Percentiles rank a stretch among this genome's conserved stretches.
Conservation (phyloP, 768 basidiomycete species). For the Amanita inopinata region DNA sequence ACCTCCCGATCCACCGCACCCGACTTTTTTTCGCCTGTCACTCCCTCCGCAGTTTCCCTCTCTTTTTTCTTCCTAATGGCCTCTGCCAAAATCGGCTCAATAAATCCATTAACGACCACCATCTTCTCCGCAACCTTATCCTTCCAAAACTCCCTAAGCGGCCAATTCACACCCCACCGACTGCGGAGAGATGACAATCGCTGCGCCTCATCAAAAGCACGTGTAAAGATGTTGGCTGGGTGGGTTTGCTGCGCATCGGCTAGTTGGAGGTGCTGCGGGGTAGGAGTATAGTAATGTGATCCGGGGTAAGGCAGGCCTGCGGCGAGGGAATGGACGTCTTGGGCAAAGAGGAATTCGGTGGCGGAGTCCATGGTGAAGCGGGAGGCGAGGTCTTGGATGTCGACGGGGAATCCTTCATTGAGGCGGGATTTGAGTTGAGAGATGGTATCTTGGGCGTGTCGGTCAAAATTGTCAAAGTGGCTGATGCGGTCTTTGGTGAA, state of each 20-base stretch:
- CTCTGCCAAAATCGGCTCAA: slow-evolving; percentile 39
- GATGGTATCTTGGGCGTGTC: slow-evolving; percentile 41
- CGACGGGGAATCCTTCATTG: slow-evolving; percentile 37
- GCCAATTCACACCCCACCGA: slow-evolving; percentile 25
- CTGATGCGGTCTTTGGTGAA: slow-evolving; percentile 52
- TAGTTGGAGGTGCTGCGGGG: slow-evolving; percentile 19
- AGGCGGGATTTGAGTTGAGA: slow-evolving; percentile 34
- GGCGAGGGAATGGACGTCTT: slow-evolving; percentile 37
- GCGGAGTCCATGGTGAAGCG: slow-evolving; percentile 61
- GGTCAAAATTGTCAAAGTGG: slow-evolving; percentile 54
- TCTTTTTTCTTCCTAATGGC: slow-evolving; percentile 30
- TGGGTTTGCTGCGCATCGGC: slow-evolving; percentile 18
- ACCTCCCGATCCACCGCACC: slow-evolving; percentile 17
- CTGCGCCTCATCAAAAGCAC: slow-evolving; percentile 41
- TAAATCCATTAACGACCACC: slow-evolving; percentile 34
- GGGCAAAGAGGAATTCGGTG: slow-evolving; percentile 50
- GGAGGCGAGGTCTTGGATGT: slow-evolving; percentile 45
- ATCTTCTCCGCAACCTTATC: slow-evolving; percentile 35
- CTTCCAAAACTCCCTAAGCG: slow-evolving; percentile 35
- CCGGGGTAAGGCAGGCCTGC: slow-evolving; percentile 41
- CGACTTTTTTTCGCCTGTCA: slow-evolving; percentile 6
- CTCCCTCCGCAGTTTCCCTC: not conserved
- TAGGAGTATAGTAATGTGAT: slow-evolving; percentile 11
- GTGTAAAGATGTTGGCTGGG: slow-evolving; percentile 34
- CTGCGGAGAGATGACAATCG: slow-evolving; percentile 24